Evolutionary conservation across 2,329 filamentous ascomycete genomes (phyloP), one percentile per base, ranked within the genome.

Genomic region (Drechslerella dactyloides): DNA sequence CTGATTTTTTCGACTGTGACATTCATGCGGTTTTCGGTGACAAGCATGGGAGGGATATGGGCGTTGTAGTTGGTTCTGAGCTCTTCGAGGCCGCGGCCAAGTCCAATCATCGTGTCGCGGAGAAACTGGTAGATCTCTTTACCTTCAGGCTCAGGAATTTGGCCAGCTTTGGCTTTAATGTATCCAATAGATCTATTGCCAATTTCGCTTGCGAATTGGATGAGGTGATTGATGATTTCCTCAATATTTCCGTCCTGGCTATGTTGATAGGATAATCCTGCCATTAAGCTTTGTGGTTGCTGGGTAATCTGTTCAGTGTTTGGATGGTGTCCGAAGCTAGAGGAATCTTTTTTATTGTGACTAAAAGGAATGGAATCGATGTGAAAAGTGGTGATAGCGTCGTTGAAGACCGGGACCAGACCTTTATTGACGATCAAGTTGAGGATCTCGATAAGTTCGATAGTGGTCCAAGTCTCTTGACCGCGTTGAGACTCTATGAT

Each of bases 111-210:
- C 5, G 15, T 17, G 52, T 37, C 30, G 5, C 30, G 52, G 30
- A 54, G 52, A n/a, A 54, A 35, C 15, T 35, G 2, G 19, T 54
- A 54, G 17, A 54, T 54, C 7, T 54, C 52, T 37, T 33, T 54
- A 23, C 52, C 33, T 1, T 54, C 52, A 21, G 21, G 15, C 4
- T 11, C 24, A 13, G 2, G 2, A 21, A 13, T 1, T 27, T n/a
- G 10, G 33, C 24, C 13, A 8, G 27, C 27, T 33, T 33, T 33
- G 8, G 3, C 8, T 8, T 54, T 23, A 5, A 37, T 37, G 15
- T 19, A 35, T 10, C 21, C 24, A 2, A 37, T 10, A 19, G 37
- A 33, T 8, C 27, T 33, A 8, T 8, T 33, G 27, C 27, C 8
- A 8, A 8, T 4, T 8, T 33, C 27, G 3, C 27, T 33, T 3